phyloP scores from a whole-genome alignment of 768 basidiomycete genomes.

The Tremella fuciformis region DNA sequence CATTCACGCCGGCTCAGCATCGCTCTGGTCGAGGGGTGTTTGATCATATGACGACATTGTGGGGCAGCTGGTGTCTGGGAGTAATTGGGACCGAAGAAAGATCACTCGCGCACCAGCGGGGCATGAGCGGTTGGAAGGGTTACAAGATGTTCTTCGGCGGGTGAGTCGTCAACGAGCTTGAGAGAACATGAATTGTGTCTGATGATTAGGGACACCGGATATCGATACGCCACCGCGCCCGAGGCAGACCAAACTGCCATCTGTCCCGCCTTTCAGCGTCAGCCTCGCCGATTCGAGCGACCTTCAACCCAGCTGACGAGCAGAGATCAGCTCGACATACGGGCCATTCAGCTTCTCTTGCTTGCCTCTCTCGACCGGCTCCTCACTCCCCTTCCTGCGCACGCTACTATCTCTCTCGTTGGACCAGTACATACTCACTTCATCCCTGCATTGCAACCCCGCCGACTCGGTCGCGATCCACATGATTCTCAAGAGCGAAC shows the following conservation, averaged over 20 bases:
- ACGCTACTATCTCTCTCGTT: constrained; percentile 48
- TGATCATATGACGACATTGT: constrained; percentile 50
- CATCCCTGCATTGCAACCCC: constrained; percentile 41
- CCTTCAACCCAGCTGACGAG: neutral
- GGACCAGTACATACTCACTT: constrained; percentile 50
- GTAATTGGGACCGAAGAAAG: constrained; percentile 30
- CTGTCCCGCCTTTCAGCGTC: constrained; percentile 51
- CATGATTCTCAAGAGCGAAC: constrained; percentile 24
- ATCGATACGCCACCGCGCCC: constrained; percentile 46
- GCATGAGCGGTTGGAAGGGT: constrained; percentile 41
- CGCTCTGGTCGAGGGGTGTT: constrained; percentile 47
- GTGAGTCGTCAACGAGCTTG: constrained; percentile 26
- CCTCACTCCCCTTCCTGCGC: constrained; percentile 49
- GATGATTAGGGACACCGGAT: constrained; percentile 47
- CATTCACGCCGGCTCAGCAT: constrained; percentile 51
- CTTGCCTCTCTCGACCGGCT: constrained; percentile 49
- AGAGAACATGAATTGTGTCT: neutral
- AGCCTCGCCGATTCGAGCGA: neutral
- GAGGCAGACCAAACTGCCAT: constrained; percentile 38
- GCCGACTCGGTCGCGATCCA: constrained; percentile 42
- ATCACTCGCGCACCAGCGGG: constrained; percentile 16
- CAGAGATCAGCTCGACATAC: constrained; percentile 21
- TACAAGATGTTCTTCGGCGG: constrained; percentile 50
- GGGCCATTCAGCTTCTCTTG: constrained; percentile 42
- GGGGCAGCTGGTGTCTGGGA: constrained; percentile 49